Conservation (phyloP, 164 flowering plant species). For the Echeveria elegans region DNA sequence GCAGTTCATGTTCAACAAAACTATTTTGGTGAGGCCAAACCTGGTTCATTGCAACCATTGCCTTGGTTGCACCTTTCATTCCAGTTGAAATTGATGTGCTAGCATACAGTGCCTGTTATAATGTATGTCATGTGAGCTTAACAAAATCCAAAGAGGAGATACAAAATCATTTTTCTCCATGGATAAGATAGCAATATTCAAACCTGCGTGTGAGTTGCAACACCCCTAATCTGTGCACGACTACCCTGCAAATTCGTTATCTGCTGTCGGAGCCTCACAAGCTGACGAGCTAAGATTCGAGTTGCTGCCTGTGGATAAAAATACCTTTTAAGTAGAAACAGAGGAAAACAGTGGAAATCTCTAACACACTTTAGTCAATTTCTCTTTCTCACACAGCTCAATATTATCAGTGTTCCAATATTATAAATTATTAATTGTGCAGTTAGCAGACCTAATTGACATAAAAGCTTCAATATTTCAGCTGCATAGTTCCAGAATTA, state of each 20-base stretch:
- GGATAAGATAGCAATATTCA: not conserved
- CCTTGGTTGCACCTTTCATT: conserved; percentile 92
- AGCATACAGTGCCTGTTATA: conserved; percentile 76
- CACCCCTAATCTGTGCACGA: conserved; percentile 94
- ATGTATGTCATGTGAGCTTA: not conserved
- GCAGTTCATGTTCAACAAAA: not conserved
- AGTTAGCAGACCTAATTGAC: no score
- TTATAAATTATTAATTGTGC: no score
- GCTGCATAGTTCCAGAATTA: not conserved
- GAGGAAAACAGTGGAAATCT: not conserved
- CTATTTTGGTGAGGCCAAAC: conserved; percentile 16
- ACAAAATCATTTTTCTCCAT: not conserved
- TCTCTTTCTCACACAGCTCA: not conserved
- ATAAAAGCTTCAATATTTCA: not conserved
- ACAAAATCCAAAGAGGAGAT: not conserved
- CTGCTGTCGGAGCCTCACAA: conserved; percentile 83
- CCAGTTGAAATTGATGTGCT: conserved; percentile 83
- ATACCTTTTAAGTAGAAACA: not conserved
- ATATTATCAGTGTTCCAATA: not conserved
- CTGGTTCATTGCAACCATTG: conserved; percentile 90
- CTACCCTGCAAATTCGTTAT: conserved; percentile 92
- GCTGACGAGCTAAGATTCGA: conserved; percentile 87
- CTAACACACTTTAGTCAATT: not conserved
- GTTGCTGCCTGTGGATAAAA: conserved; percentile 62
- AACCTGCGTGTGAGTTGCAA: conserved; percentile 92